These are phyloP conservation scores for Fusarium lateritium DNA, from an alignment of 2,329 filamentous ascomycete genomes.

Conservation along the genomic window DNA sequence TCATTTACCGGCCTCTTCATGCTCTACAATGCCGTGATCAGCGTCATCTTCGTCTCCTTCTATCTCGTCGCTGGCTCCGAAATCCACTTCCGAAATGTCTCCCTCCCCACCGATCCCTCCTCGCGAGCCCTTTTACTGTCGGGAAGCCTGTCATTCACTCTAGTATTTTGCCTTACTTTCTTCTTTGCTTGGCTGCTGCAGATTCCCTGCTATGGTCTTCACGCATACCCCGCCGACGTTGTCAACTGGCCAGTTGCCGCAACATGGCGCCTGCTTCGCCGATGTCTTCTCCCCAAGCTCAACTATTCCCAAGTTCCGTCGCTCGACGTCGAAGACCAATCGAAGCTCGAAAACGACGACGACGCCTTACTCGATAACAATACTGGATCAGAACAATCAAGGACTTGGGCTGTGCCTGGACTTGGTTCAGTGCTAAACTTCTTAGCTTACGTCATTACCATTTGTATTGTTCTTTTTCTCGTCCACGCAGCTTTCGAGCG, in stretches of 20 bases:
- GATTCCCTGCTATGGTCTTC: slow-evolving; percentile 32
- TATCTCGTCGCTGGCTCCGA: slow-evolving; percentile 51
- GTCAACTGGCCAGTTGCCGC: slow-evolving; percentile 44
- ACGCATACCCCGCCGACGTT: slow-evolving; percentile 44
- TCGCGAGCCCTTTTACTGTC: slow-evolving; percentile 50
- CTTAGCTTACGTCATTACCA: neutral
- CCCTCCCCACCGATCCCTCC: slow-evolving; percentile 49
- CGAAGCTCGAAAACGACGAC: neutral
- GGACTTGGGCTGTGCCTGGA: neutral
- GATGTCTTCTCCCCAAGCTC: neutral
- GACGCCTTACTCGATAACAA: neutral
- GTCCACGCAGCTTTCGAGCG: slow-evolving; percentile 41
- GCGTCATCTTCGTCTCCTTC: slow-evolving; percentile 47
- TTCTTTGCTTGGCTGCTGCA: slow-evolving; percentile 47
- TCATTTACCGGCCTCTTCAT: slow-evolving; percentile 7
- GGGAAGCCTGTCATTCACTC: slow-evolving; percentile 46
- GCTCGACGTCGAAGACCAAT: slow-evolving; percentile 38
- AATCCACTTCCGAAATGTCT: slow-evolving; percentile 54
- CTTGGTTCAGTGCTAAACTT: neutral
- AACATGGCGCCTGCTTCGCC: slow-evolving; percentile 7
- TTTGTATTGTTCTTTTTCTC: slow-evolving; percentile 21
- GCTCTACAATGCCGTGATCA: slow-evolving; percentile 18
- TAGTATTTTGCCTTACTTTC: slow-evolving; percentile 37
- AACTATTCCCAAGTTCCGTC: slow-evolving; percentile 40
- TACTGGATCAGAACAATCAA: neutral